Evolutionary conservation across 148 eudicot genomes (phyloP).

Genomic region (Fagopyrum homotropicum): DNA sequence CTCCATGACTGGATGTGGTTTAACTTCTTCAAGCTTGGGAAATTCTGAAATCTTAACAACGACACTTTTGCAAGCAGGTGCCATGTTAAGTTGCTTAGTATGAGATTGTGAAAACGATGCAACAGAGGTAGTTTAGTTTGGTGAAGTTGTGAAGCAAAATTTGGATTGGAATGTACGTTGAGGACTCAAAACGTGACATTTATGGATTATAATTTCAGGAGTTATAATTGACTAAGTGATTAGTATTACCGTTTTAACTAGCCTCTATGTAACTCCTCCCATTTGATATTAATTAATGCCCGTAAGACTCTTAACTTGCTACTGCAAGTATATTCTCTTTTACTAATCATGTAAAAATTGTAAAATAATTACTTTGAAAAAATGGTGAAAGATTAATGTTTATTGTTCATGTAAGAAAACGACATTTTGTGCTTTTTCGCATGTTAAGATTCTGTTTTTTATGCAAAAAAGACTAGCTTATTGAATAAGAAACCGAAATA

Average conservation of each 20-base stretch:
- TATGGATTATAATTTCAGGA: neutral
- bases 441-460: too few relatives aligned
- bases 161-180: neutral
- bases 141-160: neutral
- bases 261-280: neutral
- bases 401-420: too few relatives aligned
- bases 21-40: conserved; percentile 30
- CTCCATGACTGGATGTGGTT: conserved; percentile 70
- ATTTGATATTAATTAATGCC: neutral
- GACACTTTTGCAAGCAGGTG: neutral
- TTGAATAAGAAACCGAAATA: too few relatives aligned
- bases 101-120: too few relatives aligned
- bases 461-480: too few relatives aligned
- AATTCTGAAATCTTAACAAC: neutral
- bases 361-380: neutral
- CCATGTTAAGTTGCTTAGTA: neutral
- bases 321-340: neutral
- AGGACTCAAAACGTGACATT: neutral
- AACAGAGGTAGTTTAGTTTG: neutral
- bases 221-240: conserved; percentile 1
- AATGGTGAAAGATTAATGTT: too few relatives aligned
- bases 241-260: neutral
- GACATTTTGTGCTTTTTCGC: too few relatives aligned
- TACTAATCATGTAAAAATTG: too few relatives aligned
- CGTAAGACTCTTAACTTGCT: neutral